These are phyloP conservation scores for Paramarasmius palmivorus DNA, from an alignment of 1,284 basidiomycete species.

Conservation along the genomic window DNA sequence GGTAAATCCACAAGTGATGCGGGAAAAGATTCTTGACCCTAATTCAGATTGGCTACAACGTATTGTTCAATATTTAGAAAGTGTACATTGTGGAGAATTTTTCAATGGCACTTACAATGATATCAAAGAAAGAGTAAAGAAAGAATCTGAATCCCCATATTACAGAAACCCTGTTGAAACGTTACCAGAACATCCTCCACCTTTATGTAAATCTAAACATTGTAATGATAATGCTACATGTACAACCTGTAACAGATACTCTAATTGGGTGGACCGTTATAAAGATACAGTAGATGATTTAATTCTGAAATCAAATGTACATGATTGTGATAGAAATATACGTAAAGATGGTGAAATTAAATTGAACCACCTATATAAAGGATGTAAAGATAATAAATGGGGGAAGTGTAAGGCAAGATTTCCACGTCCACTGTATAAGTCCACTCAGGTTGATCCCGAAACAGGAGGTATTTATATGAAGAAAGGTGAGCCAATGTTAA, in stretches of 20 bases:
- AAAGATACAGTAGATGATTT: slow-evolving; percentile 17
- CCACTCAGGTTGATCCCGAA: slow-evolving; percentile 22
- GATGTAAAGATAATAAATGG: too few relatives aligned
- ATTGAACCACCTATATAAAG: slow-evolving; percentile 15
- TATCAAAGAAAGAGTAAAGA: background rate
- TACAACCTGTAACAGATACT: background rate
- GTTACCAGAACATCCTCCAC: too few relatives aligned
- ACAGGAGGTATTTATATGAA: slow-evolving; percentile 31
- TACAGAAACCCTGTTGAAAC: too few relatives aligned
- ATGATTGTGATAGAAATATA: slow-evolving; percentile 12
- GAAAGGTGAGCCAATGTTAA: slow-evolving; percentile 33
- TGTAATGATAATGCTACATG: too few relatives aligned
- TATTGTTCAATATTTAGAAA: slow-evolving; percentile 20
- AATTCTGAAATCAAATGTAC: slow-evolving; percentile 17
- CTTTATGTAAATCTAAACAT: too few relatives aligned
- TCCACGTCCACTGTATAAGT: slow-evolving; percentile 19
- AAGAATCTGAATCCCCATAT: too few relatives aligned
- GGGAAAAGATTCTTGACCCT: slow-evolving; percentile 19
- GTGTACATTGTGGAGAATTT: slow-evolving; percentile 15
- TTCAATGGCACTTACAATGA: slow-evolving; percentile 9
- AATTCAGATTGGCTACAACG: slow-evolving; percentile 17
- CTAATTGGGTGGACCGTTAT: slow-evolving; percentile 8
- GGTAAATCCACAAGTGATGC: slow-evolving; percentile 26
- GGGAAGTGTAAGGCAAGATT: slow-evolving; percentile 28
- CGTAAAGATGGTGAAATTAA: background rate